Evolutionary conservation across 2,329 filamentous ascomycete genomes (phyloP), one percentile per base, ranked within the genome.

Genomic region (Aspergillus sclerotialis): DNA sequence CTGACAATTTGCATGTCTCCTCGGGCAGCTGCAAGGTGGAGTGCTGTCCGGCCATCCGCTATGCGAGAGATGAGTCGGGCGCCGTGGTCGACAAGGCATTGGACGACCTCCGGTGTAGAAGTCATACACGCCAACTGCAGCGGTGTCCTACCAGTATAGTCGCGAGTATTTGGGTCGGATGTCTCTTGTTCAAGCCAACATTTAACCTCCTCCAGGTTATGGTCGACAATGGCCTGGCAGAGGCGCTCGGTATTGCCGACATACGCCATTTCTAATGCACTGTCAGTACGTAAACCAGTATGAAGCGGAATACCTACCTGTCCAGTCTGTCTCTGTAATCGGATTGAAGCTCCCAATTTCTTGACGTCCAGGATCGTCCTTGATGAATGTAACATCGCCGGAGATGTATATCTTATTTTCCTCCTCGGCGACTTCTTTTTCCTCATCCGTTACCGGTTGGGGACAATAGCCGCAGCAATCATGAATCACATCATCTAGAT

Each of bases 381-480:
- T 81, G 46, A 92, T 68, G 58, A 93, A 93, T 0, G 70, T 68
- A 7, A 92, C 70, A 14, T 74, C 70, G 7, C 86, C 86, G 3
- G 80, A 84, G 14, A 94, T 77, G 51, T 85, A 90, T 4, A 78
- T 78, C 53, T 87, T 84, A 37, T 68, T 69, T 48, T 93, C 86
- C 47, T 83, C 78, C 46, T 82, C 75, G 0, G 80, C 75, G 2
- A 84, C 58, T 39, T 86, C 77, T 19, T 78, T 70, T 45, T 93
- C 87, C 45, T 89, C 81, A 0, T 76, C 67, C 0, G 82, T 89
- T 4, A 68, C 56, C 0, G 86, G 76, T 29, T 72, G 60, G 0
- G 87, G 87, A 44, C 87, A 94, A 44, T 67, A 78, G 8, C 84
- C 85, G 53, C 87, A 94, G 56, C 87, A 94, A 53, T 94, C 87